phyloP scores from a whole-genome alignment of 2,329 filamentous ascomycete genomes.

The Lecanoromycetidae sp. region DNA sequence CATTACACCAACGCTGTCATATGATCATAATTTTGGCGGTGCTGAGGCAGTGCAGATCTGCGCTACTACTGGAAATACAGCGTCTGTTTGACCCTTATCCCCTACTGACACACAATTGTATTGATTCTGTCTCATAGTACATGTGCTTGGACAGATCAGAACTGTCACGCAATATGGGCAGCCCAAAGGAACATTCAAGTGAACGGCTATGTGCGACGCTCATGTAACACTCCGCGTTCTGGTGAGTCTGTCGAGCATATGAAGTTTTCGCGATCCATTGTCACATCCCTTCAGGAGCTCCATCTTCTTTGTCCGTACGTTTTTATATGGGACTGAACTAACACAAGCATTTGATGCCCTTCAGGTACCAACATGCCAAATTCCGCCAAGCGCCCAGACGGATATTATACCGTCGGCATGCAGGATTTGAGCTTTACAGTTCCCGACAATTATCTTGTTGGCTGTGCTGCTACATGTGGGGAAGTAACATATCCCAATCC shows the following conservation, averaged over 20 bases:
- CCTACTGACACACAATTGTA: too few species aligned
- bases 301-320: too few species aligned
- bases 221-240: slow-evolving; percentile 1
- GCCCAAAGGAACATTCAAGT: slow-evolving; percentile 4
- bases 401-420: slow-evolving; percentile 8
- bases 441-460: background rate
- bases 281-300: too few species aligned
- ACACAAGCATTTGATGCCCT: too few species aligned
- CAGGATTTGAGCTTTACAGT: slow-evolving; percentile 1
- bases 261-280: background rate
- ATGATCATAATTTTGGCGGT: slow-evolving; percentile 9
- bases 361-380: slow-evolving; percentile 6
- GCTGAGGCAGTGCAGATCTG: slow-evolving; percentile 3
- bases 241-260: background rate
- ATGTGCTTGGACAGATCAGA: slow-evolving; percentile 4
- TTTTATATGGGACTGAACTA: too few species aligned
- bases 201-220: slow-evolving; percentile 4
- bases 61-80: background rate
- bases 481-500: slow-evolving; percentile 2
- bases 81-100: too few species aligned
- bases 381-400: background rate
- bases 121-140: too few species aligned
- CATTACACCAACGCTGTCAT: background rate
- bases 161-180: slow-evolving; percentile 4
- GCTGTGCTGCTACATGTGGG: slow-evolving; percentile 1